Conservation (phyloP, 2,329 filamentous ascomycete genomes). For the Pestalotiopsis fici region DNA sequence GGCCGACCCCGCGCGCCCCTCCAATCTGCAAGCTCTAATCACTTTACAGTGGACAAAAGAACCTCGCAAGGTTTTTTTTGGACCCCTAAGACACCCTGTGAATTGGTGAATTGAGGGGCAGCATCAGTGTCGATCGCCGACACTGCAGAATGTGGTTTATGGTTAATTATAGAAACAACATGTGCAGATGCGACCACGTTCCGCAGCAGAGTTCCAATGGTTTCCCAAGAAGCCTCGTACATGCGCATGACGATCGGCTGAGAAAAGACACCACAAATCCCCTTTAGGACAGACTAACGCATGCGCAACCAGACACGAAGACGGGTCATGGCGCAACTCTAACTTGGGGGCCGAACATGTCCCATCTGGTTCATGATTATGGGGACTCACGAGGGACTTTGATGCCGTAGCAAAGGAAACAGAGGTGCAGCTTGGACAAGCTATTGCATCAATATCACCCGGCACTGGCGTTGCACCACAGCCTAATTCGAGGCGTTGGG, state of each 20-base stretch:
- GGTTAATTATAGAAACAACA: background rate
- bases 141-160: background rate
- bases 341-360: background rate
- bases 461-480: background rate
- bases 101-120: constrained; percentile 1
- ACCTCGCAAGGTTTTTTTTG: background rate
- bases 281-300: background rate
- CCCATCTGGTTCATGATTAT: background rate
- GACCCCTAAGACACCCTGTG: background rate
- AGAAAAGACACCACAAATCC: background rate
- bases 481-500: background rate
- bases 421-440: background rate
- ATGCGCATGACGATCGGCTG: background rate
- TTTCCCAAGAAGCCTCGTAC: background rate
- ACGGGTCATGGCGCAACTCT: background rate
- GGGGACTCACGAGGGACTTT: background rate
- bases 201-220: background rate
- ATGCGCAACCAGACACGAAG: background rate
- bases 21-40: background rate
- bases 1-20: background rate
- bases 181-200: background rate
- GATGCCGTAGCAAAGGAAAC: background rate
- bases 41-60: background rate
- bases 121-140: background rate
- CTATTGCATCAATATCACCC: background rate